phyloP scores from a whole-genome alignment of 129 eudicot genomes.

The Glebionis coronaria region DNA sequence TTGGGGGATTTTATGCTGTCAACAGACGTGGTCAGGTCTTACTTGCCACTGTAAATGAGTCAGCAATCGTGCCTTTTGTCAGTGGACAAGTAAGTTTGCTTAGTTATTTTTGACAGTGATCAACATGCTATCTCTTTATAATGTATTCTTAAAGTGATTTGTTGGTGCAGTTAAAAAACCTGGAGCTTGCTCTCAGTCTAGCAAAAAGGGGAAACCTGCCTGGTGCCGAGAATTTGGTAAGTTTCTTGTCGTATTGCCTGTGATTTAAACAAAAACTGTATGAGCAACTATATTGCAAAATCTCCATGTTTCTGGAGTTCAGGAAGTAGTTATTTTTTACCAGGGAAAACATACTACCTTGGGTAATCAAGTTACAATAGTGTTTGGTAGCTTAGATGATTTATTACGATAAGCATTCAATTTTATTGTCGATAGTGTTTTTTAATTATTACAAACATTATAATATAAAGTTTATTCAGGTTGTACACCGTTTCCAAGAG shows the following conservation, averaged over 20 bases:
- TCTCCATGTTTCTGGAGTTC: too few relatives aligned
- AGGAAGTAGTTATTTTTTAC: too few relatives aligned
- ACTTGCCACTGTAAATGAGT: conserved; percentile 90
- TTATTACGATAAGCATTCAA: too few relatives aligned
- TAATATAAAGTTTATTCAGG: conserved; percentile 42
- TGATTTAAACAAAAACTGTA: not conserved
- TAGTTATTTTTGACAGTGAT: conserved; percentile 3
- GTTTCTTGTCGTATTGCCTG: not conserved
- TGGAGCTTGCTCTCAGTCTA: conserved; percentile 98
- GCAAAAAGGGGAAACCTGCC: conserved; percentile 98
- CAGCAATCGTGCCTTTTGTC: conserved; percentile 84
- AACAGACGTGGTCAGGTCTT: conserved; percentile 71
- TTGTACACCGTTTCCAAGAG: conserved; percentile 96
- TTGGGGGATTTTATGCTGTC: conserved; percentile 35
- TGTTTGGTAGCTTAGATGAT: too few relatives aligned
- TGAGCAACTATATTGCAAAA: too few relatives aligned
- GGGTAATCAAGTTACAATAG: too few relatives aligned
- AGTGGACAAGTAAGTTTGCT: conserved; percentile 69
- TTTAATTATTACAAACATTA: too few relatives aligned
- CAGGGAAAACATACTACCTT: too few relatives aligned
- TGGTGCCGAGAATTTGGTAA: conserved; percentile 96
- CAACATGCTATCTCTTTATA: not conserved
- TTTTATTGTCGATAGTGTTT: too few relatives aligned
- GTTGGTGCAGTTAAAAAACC: conserved; percentile 71
- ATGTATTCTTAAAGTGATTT: not conserved